Evolutionary conservation across 2,329 filamentous ascomycete species (phyloP).

Genomic region (Cladobotryum protrusum): DNA sequence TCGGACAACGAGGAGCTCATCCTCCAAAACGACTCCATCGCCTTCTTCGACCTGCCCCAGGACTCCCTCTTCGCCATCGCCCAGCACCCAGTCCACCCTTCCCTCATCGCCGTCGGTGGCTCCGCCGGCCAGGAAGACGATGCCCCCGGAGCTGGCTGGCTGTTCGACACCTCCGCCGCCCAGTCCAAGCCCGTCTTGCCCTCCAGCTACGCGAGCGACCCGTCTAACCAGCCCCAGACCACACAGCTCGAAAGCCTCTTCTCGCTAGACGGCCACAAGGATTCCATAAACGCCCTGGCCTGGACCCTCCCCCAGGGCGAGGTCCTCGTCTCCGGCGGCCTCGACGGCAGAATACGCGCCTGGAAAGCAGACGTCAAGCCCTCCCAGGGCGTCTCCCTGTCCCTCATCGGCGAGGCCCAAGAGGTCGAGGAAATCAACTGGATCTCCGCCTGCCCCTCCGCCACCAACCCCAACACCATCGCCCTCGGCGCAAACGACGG

Average conservation of each 20-base stretch:
- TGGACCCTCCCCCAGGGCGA: slow-evolving; percentile 82
- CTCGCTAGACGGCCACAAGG: slow-evolving; percentile 80
- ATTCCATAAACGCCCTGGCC: slow-evolving; percentile 79
- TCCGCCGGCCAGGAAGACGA: slow-evolving; percentile 54
- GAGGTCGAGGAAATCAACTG: slow-evolving; percentile 97
- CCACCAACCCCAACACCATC: slow-evolving; percentile 68
- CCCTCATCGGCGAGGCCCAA: slow-evolving; percentile 68
- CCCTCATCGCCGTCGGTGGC: slow-evolving; percentile 82
- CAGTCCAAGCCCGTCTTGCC: slow-evolving; percentile 64
- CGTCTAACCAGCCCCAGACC: slow-evolving; percentile 39
- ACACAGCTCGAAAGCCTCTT: slow-evolving; percentile 59
- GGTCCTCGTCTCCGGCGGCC: slow-evolving; percentile 76
- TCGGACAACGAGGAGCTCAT: slow-evolving; percentile 67
- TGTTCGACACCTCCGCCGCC: slow-evolving; percentile 69
- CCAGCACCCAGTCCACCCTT: slow-evolving; percentile 74
- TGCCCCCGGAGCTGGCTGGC: slow-evolving; percentile 71
- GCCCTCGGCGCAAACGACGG: slow-evolving; percentile 87
- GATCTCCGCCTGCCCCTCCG: slow-evolving; percentile 68
- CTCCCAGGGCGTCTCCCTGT: slow-evolving; percentile 43
- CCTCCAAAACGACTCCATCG: slow-evolving; percentile 85
- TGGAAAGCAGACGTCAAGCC: slow-evolving; percentile 51
- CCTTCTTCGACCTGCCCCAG: slow-evolving; percentile 84
- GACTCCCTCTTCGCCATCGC: slow-evolving; percentile 94
- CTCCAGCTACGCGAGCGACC: slow-evolving; percentile 64
- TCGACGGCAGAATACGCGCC: slow-evolving; percentile 76